Percentiles rank a stretch among this genome's conserved stretches.
Evolutionary conservation across 2,329 filamentous ascomycete genomes (phyloP).

Genomic region (Cladosporium sphaerospermum): DNA sequence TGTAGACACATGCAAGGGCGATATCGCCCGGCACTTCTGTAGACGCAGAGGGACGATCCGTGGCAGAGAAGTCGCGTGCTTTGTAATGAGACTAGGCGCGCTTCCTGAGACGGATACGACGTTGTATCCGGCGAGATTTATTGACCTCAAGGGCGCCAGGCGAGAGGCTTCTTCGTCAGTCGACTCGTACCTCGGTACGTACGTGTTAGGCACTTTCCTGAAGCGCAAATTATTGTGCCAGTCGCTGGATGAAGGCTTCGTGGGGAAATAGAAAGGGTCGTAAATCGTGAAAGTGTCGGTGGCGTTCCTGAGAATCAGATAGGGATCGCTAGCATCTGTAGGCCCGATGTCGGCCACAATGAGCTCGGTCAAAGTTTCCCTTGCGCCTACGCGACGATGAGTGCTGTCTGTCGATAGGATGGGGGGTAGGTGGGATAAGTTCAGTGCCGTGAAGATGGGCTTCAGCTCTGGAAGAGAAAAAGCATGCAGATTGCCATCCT

Average conservation of each 20-base stretch:
- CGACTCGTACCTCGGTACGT: conserved; percentile 54
- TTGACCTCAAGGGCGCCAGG: conserved; percentile 48
- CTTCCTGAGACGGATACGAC: conserved; percentile 75
- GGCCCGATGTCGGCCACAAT: conserved; percentile 82
- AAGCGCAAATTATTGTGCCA: conserved; percentile 62
- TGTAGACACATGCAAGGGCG: conserved; percentile 2
- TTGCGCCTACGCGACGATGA: conserved; percentile 62
- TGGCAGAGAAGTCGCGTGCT: conserved; percentile 70
- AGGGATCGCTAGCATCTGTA: conserved; percentile 60
- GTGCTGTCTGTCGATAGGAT: conserved; percentile 66
- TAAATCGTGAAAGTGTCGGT: conserved; percentile 84
- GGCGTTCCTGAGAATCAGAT: conserved; percentile 73
- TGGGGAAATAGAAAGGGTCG: conserved; percentile 59
- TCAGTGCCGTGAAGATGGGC: conserved; percentile 68
- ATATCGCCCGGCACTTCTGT: conserved; percentile 1
- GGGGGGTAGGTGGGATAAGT: conserved; percentile 70
- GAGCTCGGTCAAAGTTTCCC: conserved; percentile 71
- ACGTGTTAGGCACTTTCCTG: conserved; percentile 65
- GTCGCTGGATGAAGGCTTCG: neutral
- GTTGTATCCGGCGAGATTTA: conserved; percentile 68
- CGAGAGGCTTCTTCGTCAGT: conserved; percentile 42
- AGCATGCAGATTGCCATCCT: conserved; percentile 64
- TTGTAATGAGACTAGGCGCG: conserved; percentile 76
- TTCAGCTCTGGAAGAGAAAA: conserved; percentile 71
- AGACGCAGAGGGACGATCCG: conserved; percentile 44